Evolutionary conservation across 208 protist species (phyloP), one percentile per base, ranked within the genome.

Genomic region (Crithidia acanthocephali): DNA sequence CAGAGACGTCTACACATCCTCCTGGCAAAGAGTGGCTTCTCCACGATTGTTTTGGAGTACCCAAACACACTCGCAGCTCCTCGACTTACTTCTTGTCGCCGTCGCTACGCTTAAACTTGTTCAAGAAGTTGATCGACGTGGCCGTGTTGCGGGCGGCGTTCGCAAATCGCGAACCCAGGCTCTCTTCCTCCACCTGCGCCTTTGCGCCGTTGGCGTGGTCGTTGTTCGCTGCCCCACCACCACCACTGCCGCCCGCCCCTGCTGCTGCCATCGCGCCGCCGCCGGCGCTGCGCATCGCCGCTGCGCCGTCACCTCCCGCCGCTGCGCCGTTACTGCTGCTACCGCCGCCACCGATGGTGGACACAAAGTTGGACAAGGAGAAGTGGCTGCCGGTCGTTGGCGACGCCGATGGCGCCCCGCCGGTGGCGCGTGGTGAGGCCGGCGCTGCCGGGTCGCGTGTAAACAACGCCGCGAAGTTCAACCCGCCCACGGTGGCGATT

Each of bases 61-160:
- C 22, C 10, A 27, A 22, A 5, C 11, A 13, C 13, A 42, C 13
- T 13, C 13, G 6, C 37, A 42, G 13, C 37, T 13, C 37, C 16
- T 20, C 20, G 5, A 27, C 10, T 32, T 33, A 56, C 59, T 52
- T 63, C 16, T 30, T 42, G 42, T 78, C 68, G 18, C 56, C 63
- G 1, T 79, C 76, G 18, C 73, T 73, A 23, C 86, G 88, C 69
- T 91, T 94, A 37, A 92, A 89, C 60, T 92, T 88, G 61, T 72
- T 83, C 45, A 94, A 51, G 50, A 94, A 88, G 56, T 80, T 88
- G 30, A 93, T 93, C 6, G 80, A 83, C 22, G 84, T 89, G 0
- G 84, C 86, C n/a, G 84, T 90, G 35, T 37, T 81, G 23, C 81
- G 80, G 22, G 86, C 86, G 13, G 71, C 84, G 28, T 81, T 87